Evolutionary conservation across 257 asterid genomes (phyloP), one percentile per base, ranked within the genome.

Genomic region (Fraxinus excelsior): DNA sequence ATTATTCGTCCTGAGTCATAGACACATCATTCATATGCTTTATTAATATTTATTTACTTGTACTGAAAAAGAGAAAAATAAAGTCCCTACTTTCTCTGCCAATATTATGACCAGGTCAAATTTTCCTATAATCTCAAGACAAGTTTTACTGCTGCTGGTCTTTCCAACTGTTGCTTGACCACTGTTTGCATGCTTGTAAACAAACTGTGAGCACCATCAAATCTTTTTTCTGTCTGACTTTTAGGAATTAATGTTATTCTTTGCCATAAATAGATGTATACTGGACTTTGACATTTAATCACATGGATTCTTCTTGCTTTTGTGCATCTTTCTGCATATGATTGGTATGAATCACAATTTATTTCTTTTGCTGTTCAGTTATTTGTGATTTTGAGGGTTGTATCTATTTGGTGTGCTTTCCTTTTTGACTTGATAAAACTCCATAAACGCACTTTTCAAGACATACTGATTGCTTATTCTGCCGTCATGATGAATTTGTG

Each of bases 401-500:
- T 56, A 56, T 56, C 26, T 5, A 56, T 56, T 58, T 32, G 32
- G 16, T 29, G 35, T 38, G 44, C 53, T 64, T 72, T 46, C 70
- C 73, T 14, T 7, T 28, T n/a, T 73, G 40, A n/a, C 58, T 46
- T 38, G 11, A 14, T 49, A 16, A 32, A 35, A 21, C 21, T 78
- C 65, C 65, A 5, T 56, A 7, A 56, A 19, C 7, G 28, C 25
- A 56, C 65, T 73, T 70, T 19, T 65, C 68, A 19, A 32, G 38
- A 31, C 21, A 34, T 67, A 42, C 67, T 71, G 67, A 28, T 75
- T 73, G 34, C 82, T 82, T 69, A 75, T 35, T 80, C 32, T 78
- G 66, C 80, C 18, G 23, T 77, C 78, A 40, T 81, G 84, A 58
- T 76, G 74, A 14, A 12, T 79, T 83, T 75, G 11, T 81, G 85